Conservation (phyloP, 2,329 filamentous ascomycete genomes). For the Ustulina deusta region DNA sequence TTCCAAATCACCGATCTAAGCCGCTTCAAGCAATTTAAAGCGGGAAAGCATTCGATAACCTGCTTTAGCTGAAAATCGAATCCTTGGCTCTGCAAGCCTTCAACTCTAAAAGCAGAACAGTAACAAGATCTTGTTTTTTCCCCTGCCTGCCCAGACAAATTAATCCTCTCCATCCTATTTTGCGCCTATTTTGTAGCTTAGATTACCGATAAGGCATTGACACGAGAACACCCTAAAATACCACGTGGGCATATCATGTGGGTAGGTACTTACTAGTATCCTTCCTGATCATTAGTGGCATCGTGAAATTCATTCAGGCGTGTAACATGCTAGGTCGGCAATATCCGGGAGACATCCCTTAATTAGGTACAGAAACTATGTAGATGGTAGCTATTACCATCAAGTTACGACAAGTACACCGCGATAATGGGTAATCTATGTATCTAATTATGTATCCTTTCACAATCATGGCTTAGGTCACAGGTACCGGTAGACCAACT, state of each 20-base stretch:
- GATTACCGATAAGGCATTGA: not conserved
- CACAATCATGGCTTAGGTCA: too few species aligned
- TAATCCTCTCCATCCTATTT: constrained; percentile 1
- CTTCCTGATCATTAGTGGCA: constrained; percentile 5
- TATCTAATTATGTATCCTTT: too few species aligned
- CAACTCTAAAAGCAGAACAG: not conserved
- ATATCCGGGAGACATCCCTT: not conserved
- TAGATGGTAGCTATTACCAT: too few species aligned
- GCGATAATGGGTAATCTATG: too few species aligned
- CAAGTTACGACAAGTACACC: not conserved
- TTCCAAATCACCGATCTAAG: constrained; percentile 5
- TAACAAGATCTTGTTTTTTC: constrained; percentile 9
- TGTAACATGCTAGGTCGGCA: not conserved
- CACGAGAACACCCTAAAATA: constrained; percentile 6
- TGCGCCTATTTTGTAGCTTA: not conserved
- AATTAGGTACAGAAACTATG: not conserved
- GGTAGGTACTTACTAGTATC: too few species aligned
- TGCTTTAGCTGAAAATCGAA: constrained; percentile 34
- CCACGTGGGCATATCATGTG: constrained; percentile 29
- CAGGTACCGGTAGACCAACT: too few species aligned
- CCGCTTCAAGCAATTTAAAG: constrained; percentile 29
- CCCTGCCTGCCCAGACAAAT: not conserved
- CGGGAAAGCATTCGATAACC: constrained; percentile 20
- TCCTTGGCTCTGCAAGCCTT: constrained; percentile 28
- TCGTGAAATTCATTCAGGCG: constrained; percentile 4